phyloP scores from a whole-genome alignment of 495 filamentous ascomycete genomes.

The Rostrohypoxylon terebratum region DNA sequence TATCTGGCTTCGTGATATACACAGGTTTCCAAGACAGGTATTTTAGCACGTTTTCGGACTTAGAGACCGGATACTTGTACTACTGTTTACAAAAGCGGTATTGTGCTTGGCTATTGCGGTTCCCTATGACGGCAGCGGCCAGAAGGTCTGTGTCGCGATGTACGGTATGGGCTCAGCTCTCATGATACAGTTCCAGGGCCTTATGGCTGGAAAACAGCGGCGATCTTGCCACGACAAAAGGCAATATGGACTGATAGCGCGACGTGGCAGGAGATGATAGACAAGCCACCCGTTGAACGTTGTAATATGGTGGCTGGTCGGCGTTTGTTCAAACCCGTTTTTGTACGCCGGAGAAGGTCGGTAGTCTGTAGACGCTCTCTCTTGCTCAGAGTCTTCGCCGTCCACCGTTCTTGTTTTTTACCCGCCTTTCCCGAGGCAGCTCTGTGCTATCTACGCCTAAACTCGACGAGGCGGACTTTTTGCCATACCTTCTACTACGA shows the following conservation, averaged over 20 bases:
- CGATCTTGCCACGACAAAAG: conserved; percentile 11
- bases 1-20: not conserved
- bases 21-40: not conserved
- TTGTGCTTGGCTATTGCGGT: not conserved
- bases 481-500: conserved; percentile 7
- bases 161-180: conserved; percentile 22
- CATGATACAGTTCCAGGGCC: conserved; percentile 3
- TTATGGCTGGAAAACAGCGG: not conserved
- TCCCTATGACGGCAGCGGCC: not conserved
- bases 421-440: not conserved
- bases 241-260: conserved; percentile 10
- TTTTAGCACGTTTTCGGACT: not conserved
- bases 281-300: conserved; percentile 27
- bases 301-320: conserved; percentile 31
- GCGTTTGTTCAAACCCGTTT: conserved; percentile 29
- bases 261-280: conserved; percentile 16
- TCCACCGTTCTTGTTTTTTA: not conserved
- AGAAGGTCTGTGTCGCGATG: not conserved
- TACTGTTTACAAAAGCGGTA: not conserved
- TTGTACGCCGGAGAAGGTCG: not conserved
- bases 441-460: not conserved
- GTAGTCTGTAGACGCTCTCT: not conserved
- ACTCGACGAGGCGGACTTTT: conserved; percentile 1
- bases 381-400: not conserved
- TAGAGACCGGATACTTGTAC: not conserved